These are phyloP conservation scores for Artemisia argyi DNA, from an alignment of 129 eudicot species.

Conservation along the genomic window DNA sequence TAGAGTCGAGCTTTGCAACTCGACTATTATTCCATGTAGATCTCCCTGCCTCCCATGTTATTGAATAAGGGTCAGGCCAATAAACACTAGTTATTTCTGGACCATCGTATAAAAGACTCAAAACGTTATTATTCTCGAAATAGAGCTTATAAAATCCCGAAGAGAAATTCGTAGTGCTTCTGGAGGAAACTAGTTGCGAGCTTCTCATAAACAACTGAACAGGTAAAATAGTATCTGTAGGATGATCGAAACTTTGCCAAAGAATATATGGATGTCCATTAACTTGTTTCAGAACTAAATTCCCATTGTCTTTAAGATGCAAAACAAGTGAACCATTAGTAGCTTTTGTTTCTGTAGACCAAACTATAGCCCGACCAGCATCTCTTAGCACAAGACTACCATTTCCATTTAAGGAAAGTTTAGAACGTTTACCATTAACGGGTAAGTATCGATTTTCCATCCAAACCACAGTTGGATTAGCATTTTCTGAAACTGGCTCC, in stretches of 20 bases:
- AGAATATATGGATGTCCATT: slow-evolving; percentile 9
- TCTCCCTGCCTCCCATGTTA: slow-evolving; percentile 34
- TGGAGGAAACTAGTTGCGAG: slow-evolving; percentile 30
- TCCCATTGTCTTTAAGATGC: slow-evolving; percentile 35
- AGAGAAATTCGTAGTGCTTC: slow-evolving; percentile 32
- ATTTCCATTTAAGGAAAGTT: slow-evolving; percentile 18
- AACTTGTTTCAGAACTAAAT: slow-evolving; percentile 34
- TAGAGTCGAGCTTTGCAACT: slow-evolving; percentile 27
- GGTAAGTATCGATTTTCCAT: slow-evolving; percentile 55
- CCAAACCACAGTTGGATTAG: slow-evolving; percentile 41
- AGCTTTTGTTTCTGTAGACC: slow-evolving; percentile 38
- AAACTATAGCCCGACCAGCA: slow-evolving; percentile 30
- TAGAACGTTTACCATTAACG: slow-evolving; percentile 42
- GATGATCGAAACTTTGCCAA: slow-evolving; percentile 58
- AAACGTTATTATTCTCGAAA: slow-evolving; percentile 47
- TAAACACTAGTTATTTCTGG: slow-evolving; percentile 44
- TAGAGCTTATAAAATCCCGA: slow-evolving; percentile 43
- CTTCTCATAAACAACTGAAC: slow-evolving; percentile 33
- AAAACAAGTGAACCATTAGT: slow-evolving; percentile 5
- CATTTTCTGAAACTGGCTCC: background rate
- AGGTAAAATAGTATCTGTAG: slow-evolving; percentile 59
- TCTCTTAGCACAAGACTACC: slow-evolving; percentile 48
- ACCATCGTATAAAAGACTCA: slow-evolving; percentile 41
- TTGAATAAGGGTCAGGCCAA: slow-evolving; percentile 45
- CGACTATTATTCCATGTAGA: slow-evolving; percentile 37